Evolutionary conservation across 1,139 yeast genomes (phyloP).

Genomic region (Blastobotrys buckinghamii): DNA sequence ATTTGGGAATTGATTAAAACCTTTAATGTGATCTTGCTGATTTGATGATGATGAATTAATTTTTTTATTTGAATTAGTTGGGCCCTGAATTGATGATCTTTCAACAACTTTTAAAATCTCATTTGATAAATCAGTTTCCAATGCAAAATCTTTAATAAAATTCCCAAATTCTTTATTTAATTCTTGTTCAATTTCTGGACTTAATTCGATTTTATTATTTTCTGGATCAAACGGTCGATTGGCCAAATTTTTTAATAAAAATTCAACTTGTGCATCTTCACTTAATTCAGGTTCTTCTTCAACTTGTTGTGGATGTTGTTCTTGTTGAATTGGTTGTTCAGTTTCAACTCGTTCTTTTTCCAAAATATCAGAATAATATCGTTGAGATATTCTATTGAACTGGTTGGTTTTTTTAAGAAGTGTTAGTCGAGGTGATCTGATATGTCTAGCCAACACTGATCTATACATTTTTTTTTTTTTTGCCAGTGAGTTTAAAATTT

Average conservation of each 20-base stretch:
- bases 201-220: conserved; percentile 13
- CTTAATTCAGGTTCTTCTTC: background rate
- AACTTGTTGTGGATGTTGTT: background rate
- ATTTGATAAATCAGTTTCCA: conserved; percentile 24
- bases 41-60: background rate
- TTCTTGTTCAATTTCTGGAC: conserved; percentile 26
- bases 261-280: background rate
- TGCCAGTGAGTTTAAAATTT: too few species aligned
- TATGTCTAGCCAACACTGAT: background rate
- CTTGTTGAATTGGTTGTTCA: background rate
- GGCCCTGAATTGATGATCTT: conserved; percentile 15
- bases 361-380: background rate
- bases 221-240: background rate
- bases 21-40: conserved; percentile 24
- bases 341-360: background rate
- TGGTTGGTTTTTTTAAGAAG: too few species aligned
- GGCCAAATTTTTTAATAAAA: background rate
- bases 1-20: conserved; percentile 33
- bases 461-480: background rate
- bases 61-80: too few species aligned
- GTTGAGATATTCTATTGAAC: background rate
- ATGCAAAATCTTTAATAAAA: conserved; percentile 29
- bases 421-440: background rate
- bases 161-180: conserved; percentile 28
- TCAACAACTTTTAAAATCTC: conserved; percentile 19